Base-by-base conservation (phyloP, 768 basidiomycete species). In the Russula sp. region DNA sequence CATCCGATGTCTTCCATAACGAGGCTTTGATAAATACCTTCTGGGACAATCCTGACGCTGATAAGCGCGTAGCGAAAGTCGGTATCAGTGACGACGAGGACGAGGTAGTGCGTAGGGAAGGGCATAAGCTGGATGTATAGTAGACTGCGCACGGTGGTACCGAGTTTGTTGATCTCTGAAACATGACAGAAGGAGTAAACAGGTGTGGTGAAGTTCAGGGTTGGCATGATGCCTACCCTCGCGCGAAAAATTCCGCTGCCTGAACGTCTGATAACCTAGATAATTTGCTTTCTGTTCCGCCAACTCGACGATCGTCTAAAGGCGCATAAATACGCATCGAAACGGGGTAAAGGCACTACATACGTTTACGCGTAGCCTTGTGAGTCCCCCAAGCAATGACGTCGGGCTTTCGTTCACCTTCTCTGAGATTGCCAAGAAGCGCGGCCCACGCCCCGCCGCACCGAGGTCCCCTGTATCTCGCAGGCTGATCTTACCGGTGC, bases 261-360 rank as follows among this genome's bases (percentile, higher is more conserved):
- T 83, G 74, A 84, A 89, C 62, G 83, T 85, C 72, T 86, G 85
- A 48, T 94, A 75, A n/a, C 94, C 94, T 11, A 95, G 82, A 70
- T 92, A 88, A 66, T 79, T 83, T n/a, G 88, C 90, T 71, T 92
- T 94, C 73, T 90, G 88, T 73, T 94, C 92, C 11, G 88, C 83
- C 18, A 88, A 80, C 61, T 93, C 90, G 49, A 83, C 79, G 65
- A 94, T 92, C 6, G 92, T 92, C 94, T 95, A 67, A n/a, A 16
- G 14, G 22, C 7, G 8, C 30, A 2, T 46, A 30, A 34, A 40
- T 6, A 9, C 3, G 20, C 4, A 18, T 49, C 38, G 16, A 59
- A 34, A 34, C 32, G 10, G 22, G 22, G 44, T 36, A 51, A 59
- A 4, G 49, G 38, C 24, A 22, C 55, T 18, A 74, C 87, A 68